These are phyloP conservation scores for Cerioporus squamosus DNA, from an alignment of 1,284 basidiomycete genomes.

Conservation along the genomic window DNA sequence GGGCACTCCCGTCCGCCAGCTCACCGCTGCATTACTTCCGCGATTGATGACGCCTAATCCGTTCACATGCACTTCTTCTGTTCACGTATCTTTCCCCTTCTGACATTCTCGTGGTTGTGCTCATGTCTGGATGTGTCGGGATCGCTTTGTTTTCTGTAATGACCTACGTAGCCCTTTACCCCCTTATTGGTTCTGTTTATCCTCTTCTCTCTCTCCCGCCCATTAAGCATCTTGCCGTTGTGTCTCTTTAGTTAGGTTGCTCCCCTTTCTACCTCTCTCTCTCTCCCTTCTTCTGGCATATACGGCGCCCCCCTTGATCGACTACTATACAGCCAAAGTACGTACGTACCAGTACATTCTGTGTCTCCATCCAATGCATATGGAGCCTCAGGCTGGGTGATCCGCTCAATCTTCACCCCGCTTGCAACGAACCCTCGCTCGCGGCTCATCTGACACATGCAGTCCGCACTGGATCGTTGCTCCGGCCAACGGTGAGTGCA, in stretches of 20 bases:
- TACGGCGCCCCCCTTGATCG: neutral
- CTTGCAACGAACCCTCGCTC: too few relatives aligned
- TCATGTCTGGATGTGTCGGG: conserved; percentile 27
- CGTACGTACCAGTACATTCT: too few relatives aligned
- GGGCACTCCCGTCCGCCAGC: conserved; percentile 2
- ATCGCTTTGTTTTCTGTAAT: conserved; percentile 18
- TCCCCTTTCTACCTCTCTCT: conserved; percentile 13
- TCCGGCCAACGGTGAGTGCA: too few relatives aligned
- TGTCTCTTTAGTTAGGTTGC: conserved; percentile 14
- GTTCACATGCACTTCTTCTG: conserved; percentile 3
- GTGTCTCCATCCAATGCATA: neutral
- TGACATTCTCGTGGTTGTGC: conserved; percentile 23
- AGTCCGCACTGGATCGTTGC: too few relatives aligned
- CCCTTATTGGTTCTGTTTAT: conserved; percentile 9
- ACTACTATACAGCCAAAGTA: neutral
- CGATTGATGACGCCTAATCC: conserved; percentile 19
- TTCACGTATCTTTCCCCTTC: too few relatives aligned
- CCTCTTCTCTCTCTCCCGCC: neutral
- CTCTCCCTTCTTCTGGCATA: conserved; percentile 4
- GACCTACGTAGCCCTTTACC: conserved; percentile 13
- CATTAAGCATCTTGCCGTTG: neutral
- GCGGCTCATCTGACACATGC: too few relatives aligned
- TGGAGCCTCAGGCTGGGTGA: neutral
- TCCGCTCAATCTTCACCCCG: too few relatives aligned
- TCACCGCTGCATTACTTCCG: neutral